Percentiles rank a stretch among this genome's conserved stretches.
These are phyloP conservation scores for Syncephalis plumigaleata DNA, from an alignment of 371 early-diverging fungal genomes.

Conservation along the genomic window DNA sequence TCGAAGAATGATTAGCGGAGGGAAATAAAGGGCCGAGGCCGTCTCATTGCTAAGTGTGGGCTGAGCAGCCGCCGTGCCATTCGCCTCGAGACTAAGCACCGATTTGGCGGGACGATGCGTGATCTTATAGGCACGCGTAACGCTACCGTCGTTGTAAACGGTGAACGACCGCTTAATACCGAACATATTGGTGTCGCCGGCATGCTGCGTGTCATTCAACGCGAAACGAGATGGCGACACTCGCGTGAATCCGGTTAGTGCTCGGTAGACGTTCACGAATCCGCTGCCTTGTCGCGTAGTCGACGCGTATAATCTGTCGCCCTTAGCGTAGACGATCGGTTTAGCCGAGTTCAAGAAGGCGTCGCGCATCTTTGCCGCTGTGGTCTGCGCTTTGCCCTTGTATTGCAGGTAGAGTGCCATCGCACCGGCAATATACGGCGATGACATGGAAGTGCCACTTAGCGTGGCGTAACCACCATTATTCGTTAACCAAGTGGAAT, in stretches of 20 bases:
- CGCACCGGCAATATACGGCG: slow-evolving; percentile 50
- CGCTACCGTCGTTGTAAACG: not conserved
- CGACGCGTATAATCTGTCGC: slow-evolving; percentile 14
- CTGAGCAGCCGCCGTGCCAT: not conserved
- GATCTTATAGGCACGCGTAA: not conserved
- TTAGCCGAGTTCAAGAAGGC: slow-evolving; percentile 29
- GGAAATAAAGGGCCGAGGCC: too few species aligned
- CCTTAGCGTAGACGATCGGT: slow-evolving; percentile 13
- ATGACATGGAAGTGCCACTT: slow-evolving; percentile 51
- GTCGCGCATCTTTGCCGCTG: slow-evolving; percentile 9
- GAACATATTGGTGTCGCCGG: not conserved
- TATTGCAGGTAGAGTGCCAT: slow-evolving; percentile 35
- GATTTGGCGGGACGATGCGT: not conserved
- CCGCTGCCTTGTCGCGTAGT: slow-evolving; percentile 54
- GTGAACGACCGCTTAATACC: not conserved
- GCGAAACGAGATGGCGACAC: slow-evolving; percentile 40
- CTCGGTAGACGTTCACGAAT: slow-evolving; percentile 38
- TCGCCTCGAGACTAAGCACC: not conserved
- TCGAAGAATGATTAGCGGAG: too few species aligned
- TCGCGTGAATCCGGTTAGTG: slow-evolving; percentile 25
- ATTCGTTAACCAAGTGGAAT: slow-evolving; percentile 38
- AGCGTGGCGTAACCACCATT: slow-evolving; percentile 28
- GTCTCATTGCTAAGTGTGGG: too few species aligned
- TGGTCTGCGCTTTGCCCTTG: slow-evolving; percentile 8
- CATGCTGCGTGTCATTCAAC: slow-evolving; percentile 28